phyloP scores from a whole-genome alignment of 1,284 basidiomycete genomes.

The Austropuccinia psidii region DNA sequence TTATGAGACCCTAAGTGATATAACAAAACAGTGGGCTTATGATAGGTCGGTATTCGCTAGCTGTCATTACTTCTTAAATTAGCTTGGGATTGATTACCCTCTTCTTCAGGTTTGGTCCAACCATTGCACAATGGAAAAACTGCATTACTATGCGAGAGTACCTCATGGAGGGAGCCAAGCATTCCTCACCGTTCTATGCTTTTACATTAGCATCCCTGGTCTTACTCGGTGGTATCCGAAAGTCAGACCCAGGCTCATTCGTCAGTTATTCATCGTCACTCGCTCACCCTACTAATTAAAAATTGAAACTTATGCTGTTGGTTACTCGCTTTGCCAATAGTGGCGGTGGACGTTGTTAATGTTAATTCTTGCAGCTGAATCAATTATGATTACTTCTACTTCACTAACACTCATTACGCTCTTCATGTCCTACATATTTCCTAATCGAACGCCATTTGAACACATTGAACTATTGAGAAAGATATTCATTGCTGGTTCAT shows the following conservation, averaged over 20 bases:
- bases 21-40: constrained; percentile 24
- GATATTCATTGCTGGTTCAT: constrained; percentile 18
- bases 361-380: constrained; percentile 1
- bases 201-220: constrained; percentile 10
- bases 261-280: constrained; percentile 3
- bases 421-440: constrained; percentile 15
- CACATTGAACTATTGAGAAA: constrained; percentile 19
- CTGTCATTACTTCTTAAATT: not conserved
- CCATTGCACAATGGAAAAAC: constrained; percentile 10
- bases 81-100: not conserved
- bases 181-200: not conserved
- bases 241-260: constrained; percentile 15
- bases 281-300: too few species aligned
- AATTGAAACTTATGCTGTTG: too few species aligned
- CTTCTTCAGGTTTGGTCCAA: constrained; percentile 10
- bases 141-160: constrained; percentile 25
- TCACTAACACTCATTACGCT: not conserved
- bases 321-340: too few species aligned
- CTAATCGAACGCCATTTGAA: constrained; percentile 20
- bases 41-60: constrained; percentile 26
- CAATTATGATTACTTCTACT: constrained; percentile 4
- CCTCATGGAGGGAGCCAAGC: constrained; percentile 11
- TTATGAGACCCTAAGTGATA: constrained; percentile 28
- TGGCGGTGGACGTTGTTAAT: constrained; percentile 21
- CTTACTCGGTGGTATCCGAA: constrained; percentile 1